Percentiles rank a stretch among this genome's conserved stretches.
Evolutionary conservation across 371 early-diverging fungal genomes (phyloP).

Genomic region (Capillidium heterosporum): DNA sequence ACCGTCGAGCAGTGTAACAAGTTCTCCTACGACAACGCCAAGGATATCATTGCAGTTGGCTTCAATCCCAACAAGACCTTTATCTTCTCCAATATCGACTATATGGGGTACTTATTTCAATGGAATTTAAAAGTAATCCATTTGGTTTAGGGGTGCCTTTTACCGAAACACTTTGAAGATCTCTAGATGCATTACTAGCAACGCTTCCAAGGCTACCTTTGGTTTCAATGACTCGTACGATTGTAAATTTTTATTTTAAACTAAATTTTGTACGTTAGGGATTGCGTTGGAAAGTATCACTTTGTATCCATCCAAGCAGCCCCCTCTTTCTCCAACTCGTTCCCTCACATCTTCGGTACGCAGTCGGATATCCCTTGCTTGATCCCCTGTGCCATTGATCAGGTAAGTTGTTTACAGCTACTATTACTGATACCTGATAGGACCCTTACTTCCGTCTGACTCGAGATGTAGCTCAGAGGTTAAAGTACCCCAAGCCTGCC

Average conservation of each 20-base stretch:
- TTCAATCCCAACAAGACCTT: conserved; percentile 98
- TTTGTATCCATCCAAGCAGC: conserved; percentile 89
- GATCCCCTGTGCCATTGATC: conserved; percentile 99
- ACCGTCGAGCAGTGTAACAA: conserved; percentile 71
- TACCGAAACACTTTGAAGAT: conserved; percentile 85
- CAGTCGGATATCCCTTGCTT: conserved; percentile 86
- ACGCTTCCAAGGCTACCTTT: conserved; percentile 73
- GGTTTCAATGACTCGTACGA: conserved; percentile 66
- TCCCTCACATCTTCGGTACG: conserved; percentile 87
- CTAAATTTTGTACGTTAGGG: conserved; percentile 21
- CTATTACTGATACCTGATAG: conserved; percentile 6
- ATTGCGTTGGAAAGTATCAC: conserved; percentile 78
- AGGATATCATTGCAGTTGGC: conserved; percentile 96
- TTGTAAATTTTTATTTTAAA: neutral
- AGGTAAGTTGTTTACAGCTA: conserved; percentile 17
- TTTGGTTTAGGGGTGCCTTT: conserved; percentile 44
- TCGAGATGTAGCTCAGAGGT: conserved; percentile 84
- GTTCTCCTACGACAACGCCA: conserved; percentile 76
- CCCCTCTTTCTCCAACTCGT: conserved; percentile 86
- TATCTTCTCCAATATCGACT: conserved; percentile 93
- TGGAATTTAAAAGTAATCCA: neutral
- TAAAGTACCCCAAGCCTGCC: conserved; percentile 95
- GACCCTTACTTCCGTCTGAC: conserved; percentile 99
- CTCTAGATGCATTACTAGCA: conserved; percentile 68
- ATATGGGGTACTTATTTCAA: conserved; percentile 47